Base-by-base conservation (phyloP, 495 filamentous ascomycete species). In the Talaromyces adpressus region DNA sequence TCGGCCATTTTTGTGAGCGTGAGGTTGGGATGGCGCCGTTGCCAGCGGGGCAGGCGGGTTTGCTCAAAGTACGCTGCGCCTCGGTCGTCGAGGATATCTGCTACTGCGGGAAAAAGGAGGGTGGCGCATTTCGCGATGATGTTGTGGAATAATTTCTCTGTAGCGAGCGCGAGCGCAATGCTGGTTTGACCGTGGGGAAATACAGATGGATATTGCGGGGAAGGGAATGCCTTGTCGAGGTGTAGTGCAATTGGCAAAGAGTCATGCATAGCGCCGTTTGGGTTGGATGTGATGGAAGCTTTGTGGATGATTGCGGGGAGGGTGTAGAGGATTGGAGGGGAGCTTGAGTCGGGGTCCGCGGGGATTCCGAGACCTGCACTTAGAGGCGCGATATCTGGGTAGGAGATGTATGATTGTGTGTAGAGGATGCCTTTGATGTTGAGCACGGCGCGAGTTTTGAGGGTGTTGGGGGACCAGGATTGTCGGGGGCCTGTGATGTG, bases 391-490 rank as follows among this genome's bases (percentile, higher is more conserved):
- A 79, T 77, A 52, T 78, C 77, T 3, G 75, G 75, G 65, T 78
- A 78, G 32, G 77, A 77, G 36, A 77, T 69, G 66, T 68, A 79
- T 62, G 70, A 72, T 63, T 79, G 71, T 11, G 75, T 78, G 64
- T 77, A 78, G 11, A 71, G 74, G 59, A 77, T 74, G 1, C 67
- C 64, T 57, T 79, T 79, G 70, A 72, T 77, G 67, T 79, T 79
- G 11, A 78, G 66, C 11, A 72, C 69, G 18, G 71, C 57, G n/a
- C 77, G 71, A 14, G 72, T 73, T 62, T 73, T 75, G 30, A 75
- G 64, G 18, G 77, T 78, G 60, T 77, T 78, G 0, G 71, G 70
- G 25, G 77, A 78, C 77, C 77, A 78, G 67, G 75, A 73, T 60
- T 76, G 75, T 1, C 57, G 51, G 18, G 70, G 4, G 4, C 70